These are phyloP conservation scores for Fomitopsis betulina DNA, from an alignment of 1,284 basidiomycete genomes.

Conservation along the genomic window DNA sequence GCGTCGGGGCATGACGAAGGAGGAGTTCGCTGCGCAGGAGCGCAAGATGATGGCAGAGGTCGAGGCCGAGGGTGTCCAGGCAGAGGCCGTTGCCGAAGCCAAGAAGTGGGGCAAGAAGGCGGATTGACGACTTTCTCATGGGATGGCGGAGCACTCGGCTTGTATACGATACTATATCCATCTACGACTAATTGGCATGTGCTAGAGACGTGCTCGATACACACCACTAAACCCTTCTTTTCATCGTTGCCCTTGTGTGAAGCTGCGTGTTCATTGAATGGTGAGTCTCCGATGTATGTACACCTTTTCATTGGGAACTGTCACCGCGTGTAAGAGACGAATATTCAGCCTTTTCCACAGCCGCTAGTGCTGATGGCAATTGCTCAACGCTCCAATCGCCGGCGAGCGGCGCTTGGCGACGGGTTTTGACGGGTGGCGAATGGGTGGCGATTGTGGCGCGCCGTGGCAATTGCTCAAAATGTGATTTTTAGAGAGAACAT, in stretches of 20 bases:
- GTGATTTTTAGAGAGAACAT: no score
- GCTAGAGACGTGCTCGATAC: background rate
- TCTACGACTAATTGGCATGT: background rate
- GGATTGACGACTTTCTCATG: slow-evolving; percentile 6
- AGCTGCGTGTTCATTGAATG: background rate
- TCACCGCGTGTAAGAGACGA: no score
- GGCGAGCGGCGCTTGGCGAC: no score
- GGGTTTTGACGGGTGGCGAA: no score
- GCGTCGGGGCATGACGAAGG: slow-evolving; percentile 43
- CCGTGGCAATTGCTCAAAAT: no score
- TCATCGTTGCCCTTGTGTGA: no score
- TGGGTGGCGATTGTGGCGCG: no score
- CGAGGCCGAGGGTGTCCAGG: slow-evolving; percentile 68
- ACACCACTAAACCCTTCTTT: background rate
- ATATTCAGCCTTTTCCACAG: no score
- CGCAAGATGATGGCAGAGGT: slow-evolving; percentile 54
- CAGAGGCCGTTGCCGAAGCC: slow-evolving; percentile 59
- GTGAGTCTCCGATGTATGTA: background rate
- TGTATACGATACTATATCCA: background rate
- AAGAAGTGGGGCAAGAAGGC: slow-evolving; percentile 24
- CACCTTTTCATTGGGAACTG: no score
- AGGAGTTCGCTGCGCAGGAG: slow-evolving; percentile 53
- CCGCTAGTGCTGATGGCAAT: no score
- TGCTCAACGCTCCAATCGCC: no score
- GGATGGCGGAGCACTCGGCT: background rate